A percentile compares a stretch with the other conserved stretches of the same genome.
Evolutionary conservation across 2,329 filamentous ascomycete species (phyloP).

Genomic region (Ceratocystis variospora): DNA sequence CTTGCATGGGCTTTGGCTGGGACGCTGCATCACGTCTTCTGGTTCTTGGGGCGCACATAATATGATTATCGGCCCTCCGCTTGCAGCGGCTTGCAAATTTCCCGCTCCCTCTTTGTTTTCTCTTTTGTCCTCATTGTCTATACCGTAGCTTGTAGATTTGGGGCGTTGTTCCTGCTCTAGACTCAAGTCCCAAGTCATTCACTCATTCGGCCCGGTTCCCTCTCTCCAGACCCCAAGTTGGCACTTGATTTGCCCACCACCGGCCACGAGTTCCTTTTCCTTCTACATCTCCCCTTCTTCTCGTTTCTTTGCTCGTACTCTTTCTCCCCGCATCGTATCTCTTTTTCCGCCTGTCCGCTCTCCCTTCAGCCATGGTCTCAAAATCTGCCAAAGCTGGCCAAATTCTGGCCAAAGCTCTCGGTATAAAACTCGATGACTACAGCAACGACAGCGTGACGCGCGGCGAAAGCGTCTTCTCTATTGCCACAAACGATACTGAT

Average conservation of each 20-base stretch:
- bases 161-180: not conserved
- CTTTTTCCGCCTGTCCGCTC: not conserved
- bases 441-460: constrained; percentile 49
- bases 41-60: not conserved
- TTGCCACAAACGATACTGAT: constrained; percentile 51
- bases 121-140: not conserved
- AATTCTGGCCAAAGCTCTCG: constrained; percentile 60
- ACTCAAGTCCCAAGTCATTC: not conserved
- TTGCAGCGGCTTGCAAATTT: not conserved
- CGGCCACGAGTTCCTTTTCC: not conserved
- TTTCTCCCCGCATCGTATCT: not conserved
- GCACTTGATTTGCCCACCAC: not conserved
- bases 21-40: not conserved
- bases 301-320: not conserved
- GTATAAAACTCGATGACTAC: constrained; percentile 61
- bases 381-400: constrained; percentile 50
- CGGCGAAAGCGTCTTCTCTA: constrained; percentile 67
- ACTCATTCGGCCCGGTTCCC: not conserved
- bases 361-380: constrained; percentile 26
- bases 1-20: not conserved
- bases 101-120: not conserved
- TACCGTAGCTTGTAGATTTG: not conserved
- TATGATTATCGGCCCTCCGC: not conserved
- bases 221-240: not conserved
- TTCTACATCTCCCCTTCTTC: not conserved